Base-by-base conservation (phyloP, 2,329 filamentous ascomycete species). In the Trichoderma sp. region DNA sequence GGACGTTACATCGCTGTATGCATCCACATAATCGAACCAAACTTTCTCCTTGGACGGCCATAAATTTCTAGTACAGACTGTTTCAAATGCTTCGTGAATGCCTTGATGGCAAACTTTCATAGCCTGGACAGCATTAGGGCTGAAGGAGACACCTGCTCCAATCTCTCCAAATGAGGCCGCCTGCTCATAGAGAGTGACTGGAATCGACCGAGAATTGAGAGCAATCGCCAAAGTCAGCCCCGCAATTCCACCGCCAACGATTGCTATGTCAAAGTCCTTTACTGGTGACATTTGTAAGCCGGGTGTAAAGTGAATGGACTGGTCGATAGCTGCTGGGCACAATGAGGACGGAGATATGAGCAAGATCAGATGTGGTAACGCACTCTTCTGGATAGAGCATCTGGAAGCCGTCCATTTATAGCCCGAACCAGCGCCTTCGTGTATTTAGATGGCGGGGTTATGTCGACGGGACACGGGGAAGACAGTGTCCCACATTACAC, bases 181-280 rank as follows among this genome's bases (percentile, higher is more conserved):
- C 6, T 83, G 82, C 75, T 88, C 86, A 74, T 85, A 88, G 3
- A 88, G 69, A 0, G 78, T 83, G 73, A 82, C 85, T 0, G 79
- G 74, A n/a, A 87, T 76, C 2, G 77, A 77, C 43, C 85, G 84
- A 3, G 79, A 79, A 58, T 83, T 79, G 0, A 88, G 81, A 17
- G 81, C 85, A 1, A 87, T 79, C 0, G 85, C 84, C 0, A 88
- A 80, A 17, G 83, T 81, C 13, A 88, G 75, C 6, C 86, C 86
- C 4, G 83, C 87, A 72, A 84, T 88, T 75, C 82, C 88, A 70
- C 80, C 87, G 73, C 82, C 89, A n/a, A 88, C 77, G 32, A 88
- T 83, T 63, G 84, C 86, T 61, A 87, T 61, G 80, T 83, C 47
- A 43, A 39, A 39, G 36, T 39, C 36, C 36, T 17, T 39, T 39